Evolutionary conservation across 1,284 basidiomycete species (phyloP).

Genomic region (Apiotrichum gracile): DNA sequence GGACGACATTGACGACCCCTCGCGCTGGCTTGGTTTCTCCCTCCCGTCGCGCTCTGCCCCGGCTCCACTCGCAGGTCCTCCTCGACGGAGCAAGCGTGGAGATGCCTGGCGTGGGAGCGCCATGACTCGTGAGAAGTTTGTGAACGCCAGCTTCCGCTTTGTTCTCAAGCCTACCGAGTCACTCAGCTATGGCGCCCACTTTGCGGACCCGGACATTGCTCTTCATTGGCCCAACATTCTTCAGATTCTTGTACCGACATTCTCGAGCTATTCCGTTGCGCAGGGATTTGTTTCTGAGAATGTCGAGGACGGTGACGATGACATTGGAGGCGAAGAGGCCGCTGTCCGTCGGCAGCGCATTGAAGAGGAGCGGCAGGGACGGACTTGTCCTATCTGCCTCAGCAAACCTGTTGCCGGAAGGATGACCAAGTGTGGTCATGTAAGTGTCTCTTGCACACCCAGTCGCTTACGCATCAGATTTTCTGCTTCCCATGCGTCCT

Average conservation of each 20-base stretch:
- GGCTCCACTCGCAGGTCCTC: conserved; percentile 47
- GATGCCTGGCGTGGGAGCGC: conserved; percentile 53
- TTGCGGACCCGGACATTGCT: conserved; percentile 89
- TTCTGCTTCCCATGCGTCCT: conserved; percentile 88
- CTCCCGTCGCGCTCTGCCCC: conserved; percentile 58
- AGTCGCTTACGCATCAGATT: conserved; percentile 52
- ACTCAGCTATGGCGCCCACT: conserved; percentile 74
- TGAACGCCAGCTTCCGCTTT: conserved; percentile 90
- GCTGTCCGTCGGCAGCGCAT: conserved; percentile 29
- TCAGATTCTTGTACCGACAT: conserved; percentile 84
- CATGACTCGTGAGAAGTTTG: conserved; percentile 83
- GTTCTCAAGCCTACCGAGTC: conserved; percentile 85
- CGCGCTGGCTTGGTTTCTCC: conserved; percentile 64
- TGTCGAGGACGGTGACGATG: conserved; percentile 25
- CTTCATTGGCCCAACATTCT: conserved; percentile 96
- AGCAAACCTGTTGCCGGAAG: conserved; percentile 75
- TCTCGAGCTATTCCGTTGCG: conserved; percentile 47
- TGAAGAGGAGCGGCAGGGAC: conserved; percentile 46
- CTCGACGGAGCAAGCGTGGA: conserved; percentile 63
- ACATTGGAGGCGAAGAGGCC: conserved; percentile 33
- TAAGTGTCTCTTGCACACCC: conserved; percentile 51
- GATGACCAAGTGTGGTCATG: conserved; percentile 97
- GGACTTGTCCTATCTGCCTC: conserved; percentile 90
- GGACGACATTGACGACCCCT: conserved; percentile 26
- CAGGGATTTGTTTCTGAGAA: conserved; percentile 41